phyloP scores from a whole-genome alignment of 371 early-diverging fungal genomes.

The Syncephalastrum racemosum region DNA sequence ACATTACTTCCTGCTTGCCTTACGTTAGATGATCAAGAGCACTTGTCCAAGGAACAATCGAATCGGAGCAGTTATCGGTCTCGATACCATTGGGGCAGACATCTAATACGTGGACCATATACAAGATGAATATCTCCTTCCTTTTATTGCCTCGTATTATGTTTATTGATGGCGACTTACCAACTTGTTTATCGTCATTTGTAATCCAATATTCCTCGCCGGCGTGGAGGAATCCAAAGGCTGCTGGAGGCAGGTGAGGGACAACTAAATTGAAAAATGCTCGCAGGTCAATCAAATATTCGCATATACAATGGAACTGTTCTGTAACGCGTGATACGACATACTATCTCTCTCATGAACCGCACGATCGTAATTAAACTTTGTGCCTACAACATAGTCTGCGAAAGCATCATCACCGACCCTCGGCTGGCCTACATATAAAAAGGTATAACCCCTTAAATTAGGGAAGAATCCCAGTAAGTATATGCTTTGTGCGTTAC shows the following conservation, averaged over 20 bases:
- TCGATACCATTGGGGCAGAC: slow-evolving; percentile 16
- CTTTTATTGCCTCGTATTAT: background rate
- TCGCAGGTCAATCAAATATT: background rate
- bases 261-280: slow-evolving; percentile 12
- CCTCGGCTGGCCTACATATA: slow-evolving; percentile 17
- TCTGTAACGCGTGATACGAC: background rate
- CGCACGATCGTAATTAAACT: slow-evolving; percentile 7
- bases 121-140: too few species aligned
- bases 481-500: background rate
- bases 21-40: slow-evolving; percentile 16
- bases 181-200: slow-evolving; percentile 3
- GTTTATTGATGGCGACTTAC: slow-evolving; percentile 2
- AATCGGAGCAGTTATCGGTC: slow-evolving; percentile 11
- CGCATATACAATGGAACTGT: background rate
- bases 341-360: slow-evolving; percentile 19
- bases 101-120: slow-evolving; percentile 2
- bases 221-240: slow-evolving; percentile 16
- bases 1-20: background rate
- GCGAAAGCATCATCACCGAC: slow-evolving; percentile 24
- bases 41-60: slow-evolving; percentile 13
- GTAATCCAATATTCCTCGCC: slow-evolving; percentile 21
- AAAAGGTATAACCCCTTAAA: slow-evolving; percentile 1
- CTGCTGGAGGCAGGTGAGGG: slow-evolving; percentile 16
- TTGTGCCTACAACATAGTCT: slow-evolving; percentile 11
- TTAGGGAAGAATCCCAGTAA: too few species aligned